A percentile compares a stretch with the other conserved stretches of the same genome.
phyloP scores from a whole-genome alignment of 805 yeast genomes.

The Candida endomychidarum region DNA sequence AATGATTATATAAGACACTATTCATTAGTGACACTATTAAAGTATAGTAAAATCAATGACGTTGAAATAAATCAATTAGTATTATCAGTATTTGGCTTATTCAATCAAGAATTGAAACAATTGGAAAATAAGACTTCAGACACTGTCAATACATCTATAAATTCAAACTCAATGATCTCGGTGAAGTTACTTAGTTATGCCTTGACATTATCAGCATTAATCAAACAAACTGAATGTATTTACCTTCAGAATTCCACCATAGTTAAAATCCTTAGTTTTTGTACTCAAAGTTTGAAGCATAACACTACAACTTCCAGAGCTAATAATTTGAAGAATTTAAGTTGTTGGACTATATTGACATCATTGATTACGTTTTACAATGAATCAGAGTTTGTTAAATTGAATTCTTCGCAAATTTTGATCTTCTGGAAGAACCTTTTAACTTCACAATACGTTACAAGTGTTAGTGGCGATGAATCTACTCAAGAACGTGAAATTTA shows the following conservation, averaged over 20 bases:
- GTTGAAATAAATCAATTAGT: slow-evolving; percentile 39
- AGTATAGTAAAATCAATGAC: slow-evolving; percentile 28
- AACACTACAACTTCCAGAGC: slow-evolving; percentile 22
- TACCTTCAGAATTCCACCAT: slow-evolving; percentile 40
- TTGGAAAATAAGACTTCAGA: slow-evolving; percentile 9
- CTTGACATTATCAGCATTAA: slow-evolving; percentile 34
- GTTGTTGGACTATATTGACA: slow-evolving; percentile 44
- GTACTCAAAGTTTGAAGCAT: slow-evolving; percentile 46
- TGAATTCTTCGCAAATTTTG: slow-evolving; percentile 44
- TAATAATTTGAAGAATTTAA: slow-evolving; percentile 26
- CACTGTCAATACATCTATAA: slow-evolving; percentile 10
- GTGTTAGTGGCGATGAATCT: slow-evolving; percentile 18
- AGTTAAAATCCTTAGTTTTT: slow-evolving; percentile 43
- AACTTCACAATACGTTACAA: slow-evolving; percentile 40
- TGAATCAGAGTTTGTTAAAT: slow-evolving; percentile 41
- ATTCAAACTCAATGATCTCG: slow-evolving; percentile 12
- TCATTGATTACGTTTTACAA: slow-evolving; percentile 40
- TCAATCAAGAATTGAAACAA: slow-evolving; percentile 19
- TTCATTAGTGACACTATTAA: slow-evolving; percentile 31
- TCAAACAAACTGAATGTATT: slow-evolving; percentile 35
- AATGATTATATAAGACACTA: slow-evolving; percentile 35
- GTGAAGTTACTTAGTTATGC: slow-evolving; percentile 33
- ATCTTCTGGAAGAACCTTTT: slow-evolving; percentile 46
- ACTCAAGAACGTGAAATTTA: slow-evolving; percentile 28
- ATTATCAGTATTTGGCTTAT: slow-evolving; percentile 29